A percentile compares a stretch with the other conserved stretches of the same genome.
These are phyloP conservation scores for Stachybotrys echinatus DNA, from an alignment of 2,329 filamentous ascomycete species.

Conservation along the genomic window DNA sequence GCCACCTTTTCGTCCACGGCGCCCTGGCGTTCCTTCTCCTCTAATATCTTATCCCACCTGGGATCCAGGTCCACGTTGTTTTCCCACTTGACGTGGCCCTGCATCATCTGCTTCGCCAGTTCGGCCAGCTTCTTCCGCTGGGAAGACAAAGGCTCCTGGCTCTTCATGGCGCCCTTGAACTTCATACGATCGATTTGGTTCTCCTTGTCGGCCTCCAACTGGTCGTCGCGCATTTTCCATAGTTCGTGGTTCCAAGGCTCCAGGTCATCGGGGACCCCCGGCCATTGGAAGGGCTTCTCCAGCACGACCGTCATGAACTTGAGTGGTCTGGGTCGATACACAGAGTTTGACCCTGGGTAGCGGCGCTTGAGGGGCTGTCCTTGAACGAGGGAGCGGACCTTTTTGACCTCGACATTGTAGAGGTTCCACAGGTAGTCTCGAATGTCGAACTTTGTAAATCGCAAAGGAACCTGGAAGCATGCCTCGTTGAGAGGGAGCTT, in stretches of 20 bases:
- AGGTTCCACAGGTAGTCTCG: conserved; percentile 89
- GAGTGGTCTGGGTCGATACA: conserved; percentile 64
- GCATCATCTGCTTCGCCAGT: conserved; percentile 58
- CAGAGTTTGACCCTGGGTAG: conserved; percentile 43
- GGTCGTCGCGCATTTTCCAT: conserved; percentile 46
- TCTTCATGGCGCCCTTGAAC: conserved; percentile 30
- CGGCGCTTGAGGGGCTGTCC: conserved; percentile 52
- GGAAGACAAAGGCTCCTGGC: conserved; percentile 34
- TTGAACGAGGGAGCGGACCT: conserved; percentile 74
- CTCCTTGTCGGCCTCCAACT: conserved; percentile 34
- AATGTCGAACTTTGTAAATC: conserved; percentile 93
- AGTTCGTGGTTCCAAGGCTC: conserved; percentile 60
- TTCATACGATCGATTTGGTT: conserved; percentile 24
- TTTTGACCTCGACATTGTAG: conserved; percentile 69
- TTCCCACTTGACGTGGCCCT: conserved; percentile 57
- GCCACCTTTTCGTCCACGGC: neutral
- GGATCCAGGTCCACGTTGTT: conserved; percentile 39
- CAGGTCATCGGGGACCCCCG: conserved; percentile 59
- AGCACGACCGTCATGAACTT: conserved; percentile 97
- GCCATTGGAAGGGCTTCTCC: conserved; percentile 83
- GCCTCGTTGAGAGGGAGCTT: conserved; percentile 74
- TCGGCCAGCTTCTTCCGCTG: conserved; percentile 48
- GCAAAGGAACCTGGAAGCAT: conserved; percentile 83
- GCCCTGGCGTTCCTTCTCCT: neutral
- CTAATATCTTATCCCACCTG: conserved; percentile 34